Conservation (phyloP, 2,329 filamentous ascomycete genomes). For the Aspergillus sp. region DNA sequence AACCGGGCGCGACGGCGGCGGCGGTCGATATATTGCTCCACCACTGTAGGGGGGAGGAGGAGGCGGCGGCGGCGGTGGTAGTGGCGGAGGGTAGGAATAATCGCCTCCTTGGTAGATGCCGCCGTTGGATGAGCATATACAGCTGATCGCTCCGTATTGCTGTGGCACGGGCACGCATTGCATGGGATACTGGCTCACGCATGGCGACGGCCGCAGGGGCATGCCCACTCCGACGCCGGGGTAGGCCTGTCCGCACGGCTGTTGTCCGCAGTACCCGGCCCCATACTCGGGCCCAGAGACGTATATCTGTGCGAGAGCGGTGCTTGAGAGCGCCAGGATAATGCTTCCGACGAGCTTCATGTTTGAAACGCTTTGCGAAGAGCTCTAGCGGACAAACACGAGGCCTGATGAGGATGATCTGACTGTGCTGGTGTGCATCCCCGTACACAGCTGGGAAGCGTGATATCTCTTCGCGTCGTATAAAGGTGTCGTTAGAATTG, state of each 20-base stretch:
- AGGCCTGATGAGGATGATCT: no score
- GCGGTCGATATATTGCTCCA: not conserved
- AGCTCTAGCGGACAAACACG: no score
- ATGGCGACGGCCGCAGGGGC: not conserved
- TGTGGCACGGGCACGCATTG: not conserved
- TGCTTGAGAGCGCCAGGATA: not conserved
- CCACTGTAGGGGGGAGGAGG: not conserved
- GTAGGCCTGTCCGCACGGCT: not conserved
- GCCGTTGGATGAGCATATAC: not conserved
- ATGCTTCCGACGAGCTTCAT: not conserved
- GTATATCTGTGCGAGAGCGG: not conserved
- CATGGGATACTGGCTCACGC: constrained; percentile 1
- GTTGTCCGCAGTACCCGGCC: not conserved
- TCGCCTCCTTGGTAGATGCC: not conserved
- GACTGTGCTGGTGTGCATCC: no score
- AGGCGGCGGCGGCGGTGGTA: not conserved
- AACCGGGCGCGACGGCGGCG: not conserved
- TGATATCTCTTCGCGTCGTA: no score
- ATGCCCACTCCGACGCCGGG: not conserved
- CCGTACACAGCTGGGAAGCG: no score
- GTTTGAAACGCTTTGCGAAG: not conserved
- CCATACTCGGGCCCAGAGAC: not conserved
- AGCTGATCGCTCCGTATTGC: not conserved
- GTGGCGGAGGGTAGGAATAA: not conserved
- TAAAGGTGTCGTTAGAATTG: no score